These are phyloP conservation scores for Thuja plicata DNA, from an alignment of 83 land plant genomes.

Conservation along the genomic window DNA sequence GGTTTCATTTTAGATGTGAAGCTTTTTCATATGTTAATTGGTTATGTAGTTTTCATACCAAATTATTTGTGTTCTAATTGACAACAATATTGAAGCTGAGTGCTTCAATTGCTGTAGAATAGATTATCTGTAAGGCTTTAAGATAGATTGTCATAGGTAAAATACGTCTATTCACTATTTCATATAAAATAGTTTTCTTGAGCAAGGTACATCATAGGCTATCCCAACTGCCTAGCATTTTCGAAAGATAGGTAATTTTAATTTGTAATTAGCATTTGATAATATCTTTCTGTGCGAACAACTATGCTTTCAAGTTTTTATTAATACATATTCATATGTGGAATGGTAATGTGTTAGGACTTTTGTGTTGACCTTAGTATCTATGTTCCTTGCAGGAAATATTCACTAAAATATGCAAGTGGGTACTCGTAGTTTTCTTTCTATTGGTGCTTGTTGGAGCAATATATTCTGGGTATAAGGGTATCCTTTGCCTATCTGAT, in stretches of 20 bases:
- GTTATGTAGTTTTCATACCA: neutral
- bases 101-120: too few relatives aligned
- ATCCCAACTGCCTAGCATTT: neutral
- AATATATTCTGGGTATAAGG: constrained; percentile 60
- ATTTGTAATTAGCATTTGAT: neutral
- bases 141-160: neutral
- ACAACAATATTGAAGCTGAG: neutral
- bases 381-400: constrained; percentile 44
- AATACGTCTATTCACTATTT: neutral
- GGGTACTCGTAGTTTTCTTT: constrained; percentile 31
- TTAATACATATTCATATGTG: neutral
- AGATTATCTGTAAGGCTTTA: neutral
- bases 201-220: neutral
- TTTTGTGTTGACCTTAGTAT: neutral
- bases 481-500: constrained; percentile 64
- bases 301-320: too few relatives aligned
- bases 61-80: neutral
- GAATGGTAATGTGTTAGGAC: neutral
- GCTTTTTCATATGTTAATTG: neutral
- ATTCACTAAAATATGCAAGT: constrained; percentile 20
- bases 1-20: neutral
- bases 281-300: neutral
- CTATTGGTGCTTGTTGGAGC: constrained; percentile 23
- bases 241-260: neutral
- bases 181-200: neutral